Percentiles rank a stretch among this genome's conserved stretches.
Conservation (phyloP, 2,329 filamentous ascomycete species). For the Arthrobotrys sphaeroides region DNA sequence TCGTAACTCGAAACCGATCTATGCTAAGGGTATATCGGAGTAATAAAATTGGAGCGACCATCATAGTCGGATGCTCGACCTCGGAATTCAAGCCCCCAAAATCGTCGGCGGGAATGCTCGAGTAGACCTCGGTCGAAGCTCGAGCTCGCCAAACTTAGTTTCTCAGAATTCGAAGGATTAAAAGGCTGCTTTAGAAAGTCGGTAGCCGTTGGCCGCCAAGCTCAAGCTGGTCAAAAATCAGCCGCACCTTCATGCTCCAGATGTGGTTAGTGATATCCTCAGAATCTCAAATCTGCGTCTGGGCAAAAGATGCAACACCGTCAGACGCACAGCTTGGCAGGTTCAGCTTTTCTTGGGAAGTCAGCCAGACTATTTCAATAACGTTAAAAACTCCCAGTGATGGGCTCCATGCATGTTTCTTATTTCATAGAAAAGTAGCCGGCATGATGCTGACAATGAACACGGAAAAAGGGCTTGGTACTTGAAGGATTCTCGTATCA, state of each 20-base stretch:
- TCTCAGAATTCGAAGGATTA: conserved; percentile 29
- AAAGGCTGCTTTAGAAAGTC: conserved; percentile 24
- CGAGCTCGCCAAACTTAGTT: neutral
- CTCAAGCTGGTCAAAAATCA: conserved; percentile 33
- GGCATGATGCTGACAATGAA: conserved; percentile 33
- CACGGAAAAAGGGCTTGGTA: conserved; percentile 7
- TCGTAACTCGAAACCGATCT: neutral
- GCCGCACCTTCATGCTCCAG: conserved; percentile 50
- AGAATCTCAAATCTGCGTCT: conserved; percentile 49
- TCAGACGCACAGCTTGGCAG: conserved; percentile 47
- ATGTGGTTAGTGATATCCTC: conserved; percentile 47
- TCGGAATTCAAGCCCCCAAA: neutral
- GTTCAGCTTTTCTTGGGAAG: conserved; percentile 52
- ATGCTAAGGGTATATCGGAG: too few species aligned
- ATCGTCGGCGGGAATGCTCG: neutral
- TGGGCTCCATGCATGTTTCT: conserved; percentile 17
- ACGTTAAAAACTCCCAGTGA: conserved; percentile 41
- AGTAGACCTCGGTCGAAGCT: neutral
- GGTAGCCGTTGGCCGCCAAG: conserved; percentile 41
- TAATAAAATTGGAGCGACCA: too few species aligned
- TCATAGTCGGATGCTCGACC: neutral
- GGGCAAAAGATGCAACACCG: conserved; percentile 11
- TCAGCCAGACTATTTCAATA: conserved; percentile 45
- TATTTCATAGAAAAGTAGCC: neutral
- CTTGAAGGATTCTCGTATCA: conserved; percentile 6